Conservation (phyloP, 495 filamentous ascomycete genomes). For the Aspergillus coremiiformis region DNA sequence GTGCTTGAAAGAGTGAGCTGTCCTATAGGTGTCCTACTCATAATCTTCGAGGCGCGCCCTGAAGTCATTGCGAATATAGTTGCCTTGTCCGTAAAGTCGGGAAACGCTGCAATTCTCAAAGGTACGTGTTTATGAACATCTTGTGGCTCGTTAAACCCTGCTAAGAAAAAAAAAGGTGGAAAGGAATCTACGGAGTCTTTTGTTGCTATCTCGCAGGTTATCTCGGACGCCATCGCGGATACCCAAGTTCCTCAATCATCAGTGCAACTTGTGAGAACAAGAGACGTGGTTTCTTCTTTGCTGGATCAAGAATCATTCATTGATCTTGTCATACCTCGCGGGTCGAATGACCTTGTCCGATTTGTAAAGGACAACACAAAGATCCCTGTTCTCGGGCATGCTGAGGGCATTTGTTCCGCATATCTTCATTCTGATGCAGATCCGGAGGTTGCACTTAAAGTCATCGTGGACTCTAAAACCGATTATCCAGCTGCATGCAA, state of each 20-base stretch:
- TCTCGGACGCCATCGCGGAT: constrained; percentile 66
- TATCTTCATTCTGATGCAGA: constrained; percentile 82
- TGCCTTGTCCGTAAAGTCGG: constrained; percentile 93
- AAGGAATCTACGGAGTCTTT: constrained; percentile 96
- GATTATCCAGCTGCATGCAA: constrained; percentile 98
- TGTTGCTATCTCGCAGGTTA: constrained; percentile 74
- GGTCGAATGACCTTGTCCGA: constrained; percentile 86
- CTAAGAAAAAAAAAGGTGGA: constrained; percentile 50
- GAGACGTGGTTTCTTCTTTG: constrained; percentile 79
- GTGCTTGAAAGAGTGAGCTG: constrained; percentile 79
- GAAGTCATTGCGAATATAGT: constrained; percentile 99
- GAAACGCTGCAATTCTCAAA: constrained; percentile 95
- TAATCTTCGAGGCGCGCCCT: constrained; percentile 96
- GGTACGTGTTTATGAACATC: constrained; percentile 32
- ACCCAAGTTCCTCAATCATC: constrained; percentile 78
- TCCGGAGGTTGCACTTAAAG: constrained; percentile 58
- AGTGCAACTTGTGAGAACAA: constrained; percentile 86
- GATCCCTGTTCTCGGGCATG: constrained; percentile 94
- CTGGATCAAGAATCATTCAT: constrained; percentile 78
- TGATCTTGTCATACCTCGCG: constrained; percentile 91
- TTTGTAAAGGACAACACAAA: constrained; percentile 84
- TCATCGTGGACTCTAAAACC: constrained; percentile 86
- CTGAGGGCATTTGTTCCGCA: constrained; percentile 85
- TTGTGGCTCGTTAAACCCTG: not conserved
- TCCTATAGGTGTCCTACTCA: constrained; percentile 90